phyloP scores from a whole-genome alignment of 2,329 filamentous ascomycete species.

The Diaporthe eres region DNA sequence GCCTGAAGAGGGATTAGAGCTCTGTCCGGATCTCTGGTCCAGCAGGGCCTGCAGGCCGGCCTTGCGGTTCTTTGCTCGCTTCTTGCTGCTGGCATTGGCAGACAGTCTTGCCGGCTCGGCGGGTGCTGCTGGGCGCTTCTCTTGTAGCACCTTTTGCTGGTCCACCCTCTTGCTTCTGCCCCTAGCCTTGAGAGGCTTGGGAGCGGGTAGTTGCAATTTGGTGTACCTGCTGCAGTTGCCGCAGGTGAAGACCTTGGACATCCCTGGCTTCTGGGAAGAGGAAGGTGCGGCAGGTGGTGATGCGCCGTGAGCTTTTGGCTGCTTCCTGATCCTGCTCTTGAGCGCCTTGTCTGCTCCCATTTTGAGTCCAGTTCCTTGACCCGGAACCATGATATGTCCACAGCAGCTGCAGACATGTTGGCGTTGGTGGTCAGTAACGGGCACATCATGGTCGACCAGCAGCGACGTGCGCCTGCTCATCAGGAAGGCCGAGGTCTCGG shows the following conservation, averaged over 20 bases:
- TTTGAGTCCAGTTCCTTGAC: conserved; percentile 58
- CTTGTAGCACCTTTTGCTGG: not conserved
- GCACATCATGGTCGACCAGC: conserved; percentile 61
- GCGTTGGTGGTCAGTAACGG: conserved; percentile 62
- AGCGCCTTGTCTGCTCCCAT: conserved; percentile 59
- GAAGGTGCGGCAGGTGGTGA: not conserved
- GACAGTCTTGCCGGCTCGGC: conserved; percentile 52
- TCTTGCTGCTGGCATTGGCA: conserved; percentile 73
- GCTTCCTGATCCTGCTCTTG: conserved; percentile 57
- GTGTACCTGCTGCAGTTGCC: conserved; percentile 61
- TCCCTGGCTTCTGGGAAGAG: conserved; percentile 41
- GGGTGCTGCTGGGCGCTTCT: conserved; percentile 34
- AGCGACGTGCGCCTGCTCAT: conserved; percentile 68
- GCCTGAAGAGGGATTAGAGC: conserved; percentile 53
- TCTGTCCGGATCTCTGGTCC: conserved; percentile 60
- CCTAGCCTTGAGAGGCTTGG: conserved; percentile 49
- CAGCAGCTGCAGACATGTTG: conserved; percentile 72
- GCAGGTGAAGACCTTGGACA: conserved; percentile 60
- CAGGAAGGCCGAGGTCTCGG: conserved; percentile 71
- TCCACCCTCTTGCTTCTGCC: not conserved
- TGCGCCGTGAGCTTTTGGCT: not conserved
- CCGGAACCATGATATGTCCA: conserved; percentile 71
- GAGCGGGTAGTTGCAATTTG: conserved; percentile 55
- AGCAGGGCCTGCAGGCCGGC: conserved; percentile 76
- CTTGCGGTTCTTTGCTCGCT: conserved; percentile 75